These are phyloP conservation scores for Thielaviopsis ethacetica DNA, from an alignment of 2,329 filamentous ascomycete genomes.

Conservation along the genomic window DNA sequence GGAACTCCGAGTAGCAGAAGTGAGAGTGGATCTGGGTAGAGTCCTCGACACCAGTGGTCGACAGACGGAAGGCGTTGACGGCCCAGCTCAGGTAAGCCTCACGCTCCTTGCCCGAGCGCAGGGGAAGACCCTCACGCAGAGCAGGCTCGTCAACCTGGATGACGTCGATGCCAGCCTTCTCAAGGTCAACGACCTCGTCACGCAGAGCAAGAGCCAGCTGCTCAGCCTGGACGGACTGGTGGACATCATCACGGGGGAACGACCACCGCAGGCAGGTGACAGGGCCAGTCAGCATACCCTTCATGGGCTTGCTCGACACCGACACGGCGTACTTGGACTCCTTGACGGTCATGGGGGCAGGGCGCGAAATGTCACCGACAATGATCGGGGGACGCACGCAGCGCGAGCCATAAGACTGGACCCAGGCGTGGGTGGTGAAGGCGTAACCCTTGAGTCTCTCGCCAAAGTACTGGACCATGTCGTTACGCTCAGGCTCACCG, in stretches of 20 bases:
- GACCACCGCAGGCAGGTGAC: conserved; percentile 99
- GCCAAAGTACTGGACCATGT: conserved; percentile 99
- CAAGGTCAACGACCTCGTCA: conserved; percentile 95
- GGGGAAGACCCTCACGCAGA: conserved; percentile 96
- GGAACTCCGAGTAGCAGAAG: conserved; percentile 99
- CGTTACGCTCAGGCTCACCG: conserved; percentile 98
- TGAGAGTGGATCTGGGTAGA: conserved; percentile 99
- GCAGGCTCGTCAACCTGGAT: conserved; percentile 99
- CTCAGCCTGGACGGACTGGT: conserved; percentile 97
- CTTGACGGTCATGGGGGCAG: conserved; percentile 97
- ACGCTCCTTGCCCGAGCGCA: conserved; percentile 84
- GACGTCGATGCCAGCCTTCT: conserved; percentile 89
- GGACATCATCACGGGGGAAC: conserved; percentile 98
- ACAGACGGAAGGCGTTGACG: conserved; percentile 93
- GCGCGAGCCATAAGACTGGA: conserved; percentile 94
- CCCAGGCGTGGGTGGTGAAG: conserved; percentile 98
- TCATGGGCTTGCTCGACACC: conserved; percentile 98
- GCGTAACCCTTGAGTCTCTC: conserved; percentile 93
- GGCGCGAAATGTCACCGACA: conserved; percentile 95
- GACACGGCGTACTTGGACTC: conserved; percentile 98
- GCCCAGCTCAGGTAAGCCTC: conserved; percentile 96
- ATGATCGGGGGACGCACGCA: conserved; percentile 97
- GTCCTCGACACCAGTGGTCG: conserved; percentile 83
- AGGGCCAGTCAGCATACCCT: conserved; percentile 98
- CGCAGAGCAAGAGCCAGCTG: conserved; percentile 96